Evolutionary conservation across 345 rosid genomes (phyloP).

Genomic region (thale cress (Arabidopsis thaliana)): DNA sequence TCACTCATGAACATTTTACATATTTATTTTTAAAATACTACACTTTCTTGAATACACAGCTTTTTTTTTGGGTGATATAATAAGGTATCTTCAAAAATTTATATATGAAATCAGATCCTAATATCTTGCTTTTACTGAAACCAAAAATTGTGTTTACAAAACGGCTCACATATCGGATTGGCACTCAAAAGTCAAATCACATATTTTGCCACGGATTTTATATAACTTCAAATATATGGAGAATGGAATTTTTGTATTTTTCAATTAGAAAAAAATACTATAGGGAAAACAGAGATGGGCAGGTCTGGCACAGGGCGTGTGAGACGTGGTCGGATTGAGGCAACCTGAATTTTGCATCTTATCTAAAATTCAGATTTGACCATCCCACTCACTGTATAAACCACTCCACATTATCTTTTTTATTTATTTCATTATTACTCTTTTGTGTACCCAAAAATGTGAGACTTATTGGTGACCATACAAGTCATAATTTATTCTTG

Average conservation of each 20-base stretch:
- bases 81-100: too few relatives aligned
- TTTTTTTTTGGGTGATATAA: too few relatives aligned
- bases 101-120: too few relatives aligned
- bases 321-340: slow-evolving; percentile 33
- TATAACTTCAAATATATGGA: not conserved
- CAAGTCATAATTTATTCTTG: not conserved
- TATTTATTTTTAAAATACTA: too few relatives aligned
- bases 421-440: slow-evolving; percentile 20
- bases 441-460: slow-evolving; percentile 4
- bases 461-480: slow-evolving; percentile 34
- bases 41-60: too few relatives aligned
- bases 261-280: too few relatives aligned
- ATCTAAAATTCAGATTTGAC: slow-evolving; percentile 43
- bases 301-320: slow-evolving; percentile 20
- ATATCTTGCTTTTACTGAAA: too few relatives aligned
- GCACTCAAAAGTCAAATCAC: too few relatives aligned
- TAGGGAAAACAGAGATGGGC: slow-evolving; percentile 17
- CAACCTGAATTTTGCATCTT: slow-evolving; percentile 39
- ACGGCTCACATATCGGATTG: too few relatives aligned
- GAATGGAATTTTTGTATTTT: not conserved
- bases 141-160: not conserved
- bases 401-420: slow-evolving; percentile 33
- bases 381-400: slow-evolving; percentile 40
- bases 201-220: not conserved
- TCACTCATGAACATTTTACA: too few relatives aligned